Evolutionary conservation across 257 asterid species (phyloP), one percentile per base, ranked within the genome.

Genomic region (Capsicum chinense): DNA sequence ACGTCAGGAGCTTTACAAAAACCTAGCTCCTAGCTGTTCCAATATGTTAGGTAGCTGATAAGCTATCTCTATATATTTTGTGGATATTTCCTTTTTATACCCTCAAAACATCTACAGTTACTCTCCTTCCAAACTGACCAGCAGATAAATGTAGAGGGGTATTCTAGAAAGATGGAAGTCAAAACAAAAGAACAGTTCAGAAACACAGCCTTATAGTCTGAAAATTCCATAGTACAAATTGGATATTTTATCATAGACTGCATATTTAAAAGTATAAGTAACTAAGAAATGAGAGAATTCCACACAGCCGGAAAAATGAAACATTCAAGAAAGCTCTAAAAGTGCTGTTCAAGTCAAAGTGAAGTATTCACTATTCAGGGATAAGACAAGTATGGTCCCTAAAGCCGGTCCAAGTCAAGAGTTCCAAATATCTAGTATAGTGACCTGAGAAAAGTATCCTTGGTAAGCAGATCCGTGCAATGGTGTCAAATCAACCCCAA

Each of bases 361-460:
- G 80, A 74, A 74, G 60, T 74, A 50, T 74, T 74, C 80, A 52
- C 21, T 74, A 74, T 74, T 74, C 80, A 52, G 47, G 17, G 81
- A 26, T 0, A 4, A 52, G 63, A 76, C 48, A 50, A 76, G 81
- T 21, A 50, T 13, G 42, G 47, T 74, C 63, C 52, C 44, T 52
- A 82, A 82, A 68, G 64, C 15, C 68, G 13, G 47, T 6, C 47
- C 26, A 19, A 13, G 39, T 58, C n/a, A 19, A 54, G 21, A 67
- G 39, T 17, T 64, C 37, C 13, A 5, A 54, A 21, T 16, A 14
- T 83, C 58, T 3, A 62, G 52, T 83, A 83, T 82, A 87, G 35
- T 60, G 79, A 97, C 99, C 99, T 97, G 99, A 37, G 99, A 92
- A 88, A 97, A 97, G 92, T 95, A 97, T 90, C 99, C 99, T 87